Evolutionary conservation across 2,329 filamentous ascomycete species (phyloP).

Genomic region (Pseudocercospora fuligena): DNA sequence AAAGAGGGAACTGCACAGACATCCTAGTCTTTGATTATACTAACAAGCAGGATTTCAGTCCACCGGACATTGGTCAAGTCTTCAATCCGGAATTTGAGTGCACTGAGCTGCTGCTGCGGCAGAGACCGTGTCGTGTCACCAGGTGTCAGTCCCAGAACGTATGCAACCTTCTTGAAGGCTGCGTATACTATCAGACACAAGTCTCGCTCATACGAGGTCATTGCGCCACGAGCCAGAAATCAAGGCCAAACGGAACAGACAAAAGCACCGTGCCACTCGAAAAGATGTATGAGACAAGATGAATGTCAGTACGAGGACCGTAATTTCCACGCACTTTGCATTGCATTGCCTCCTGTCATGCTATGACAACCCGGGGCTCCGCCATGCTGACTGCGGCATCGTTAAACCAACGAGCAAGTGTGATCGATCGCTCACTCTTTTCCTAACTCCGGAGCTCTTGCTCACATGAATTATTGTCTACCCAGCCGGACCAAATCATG

Average conservation of each 20-base stretch:
- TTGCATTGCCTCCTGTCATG: neutral
- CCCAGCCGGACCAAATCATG: neutral
- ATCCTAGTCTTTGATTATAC: neutral
- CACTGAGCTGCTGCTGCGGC: neutral
- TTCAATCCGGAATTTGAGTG: neutral
- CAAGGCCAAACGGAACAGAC: neutral
- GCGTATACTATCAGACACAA: no score
- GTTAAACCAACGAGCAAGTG: neutral
- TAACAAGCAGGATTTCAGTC: neutral
- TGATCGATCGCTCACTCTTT: neutral
- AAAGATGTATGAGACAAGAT: neutral
- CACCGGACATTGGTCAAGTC: neutral
- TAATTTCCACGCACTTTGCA: neutral
- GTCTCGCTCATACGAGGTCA: no score
- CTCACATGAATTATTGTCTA: neutral
- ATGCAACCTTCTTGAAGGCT: no score
- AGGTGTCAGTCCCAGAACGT: no score
- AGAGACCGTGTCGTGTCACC: no score
- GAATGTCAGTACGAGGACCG: neutral
- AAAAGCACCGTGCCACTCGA: neutral
- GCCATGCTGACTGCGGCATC: neutral
- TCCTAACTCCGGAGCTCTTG: neutral
- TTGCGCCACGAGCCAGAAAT: neutral
- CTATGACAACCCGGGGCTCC: neutral
- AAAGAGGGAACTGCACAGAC: neutral